These are phyloP conservation scores for Aschersonia sp. DNA, from an alignment of 2,329 filamentous ascomycete species.

Conservation along the genomic window DNA sequence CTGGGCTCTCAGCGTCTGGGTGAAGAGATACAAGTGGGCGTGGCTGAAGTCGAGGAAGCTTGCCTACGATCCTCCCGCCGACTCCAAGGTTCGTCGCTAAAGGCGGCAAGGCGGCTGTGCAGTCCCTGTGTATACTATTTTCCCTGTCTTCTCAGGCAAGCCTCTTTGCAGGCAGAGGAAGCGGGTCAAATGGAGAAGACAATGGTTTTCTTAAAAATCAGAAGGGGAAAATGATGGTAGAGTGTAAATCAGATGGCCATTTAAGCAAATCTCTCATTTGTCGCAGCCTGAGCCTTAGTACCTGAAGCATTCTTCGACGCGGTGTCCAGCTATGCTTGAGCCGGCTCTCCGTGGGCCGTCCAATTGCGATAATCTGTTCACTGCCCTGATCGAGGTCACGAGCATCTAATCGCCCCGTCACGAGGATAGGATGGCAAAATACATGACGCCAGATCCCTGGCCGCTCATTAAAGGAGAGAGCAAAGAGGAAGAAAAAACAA, in stretches of 20 bases:
- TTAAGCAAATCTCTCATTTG: conserved; percentile 20
- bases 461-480: no score
- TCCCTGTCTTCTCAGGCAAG: conserved; percentile 21
- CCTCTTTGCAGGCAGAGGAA: conserved; percentile 27
- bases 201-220: conserved; percentile 14
- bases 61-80: conserved; percentile 64
- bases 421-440: no score
- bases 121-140: conserved; percentile 27
- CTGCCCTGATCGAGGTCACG: no score
- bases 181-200: conserved; percentile 18
- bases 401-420: no score
- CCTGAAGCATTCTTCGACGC: no score
- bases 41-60: conserved; percentile 93
- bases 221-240: conserved; percentile 20
- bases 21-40: conserved; percentile 99
- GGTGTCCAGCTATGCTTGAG: no score
- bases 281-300: not conserved
- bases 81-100: conserved; percentile 34
- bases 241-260: conserved; percentile 36
- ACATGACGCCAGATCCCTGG: no score
- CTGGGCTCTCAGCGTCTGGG: conserved; percentile 82
- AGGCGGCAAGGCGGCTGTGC: conserved; percentile 9
- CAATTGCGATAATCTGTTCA: no score
- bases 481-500: no score
- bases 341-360: no score